phyloP scores from a whole-genome alignment of 148 eudicot species.

The Drosera capensis region DNA sequence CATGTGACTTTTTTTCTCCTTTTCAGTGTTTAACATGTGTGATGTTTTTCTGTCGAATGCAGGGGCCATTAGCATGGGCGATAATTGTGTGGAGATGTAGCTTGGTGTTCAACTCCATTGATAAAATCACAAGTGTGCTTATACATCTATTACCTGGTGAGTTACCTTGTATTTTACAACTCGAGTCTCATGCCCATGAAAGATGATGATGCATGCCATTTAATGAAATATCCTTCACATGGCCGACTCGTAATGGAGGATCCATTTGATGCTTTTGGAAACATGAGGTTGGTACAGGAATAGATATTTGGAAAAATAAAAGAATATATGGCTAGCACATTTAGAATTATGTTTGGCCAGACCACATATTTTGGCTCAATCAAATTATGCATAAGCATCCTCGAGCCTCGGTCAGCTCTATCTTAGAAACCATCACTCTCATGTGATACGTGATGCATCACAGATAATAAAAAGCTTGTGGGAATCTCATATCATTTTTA shows the following conservation, averaged over 20 bases:
- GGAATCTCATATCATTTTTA: constrained; percentile 1
- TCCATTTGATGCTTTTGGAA: too few relatives aligned
- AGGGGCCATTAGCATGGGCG: constrained; percentile 99
- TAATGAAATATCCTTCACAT: not conserved
- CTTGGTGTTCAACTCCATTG: constrained; percentile 85
- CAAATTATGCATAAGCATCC: too few relatives aligned
- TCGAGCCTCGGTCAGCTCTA: too few relatives aligned
- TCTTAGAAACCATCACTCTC: too few relatives aligned
- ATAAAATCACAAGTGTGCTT: constrained; percentile 91
- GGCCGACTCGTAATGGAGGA: too few relatives aligned
- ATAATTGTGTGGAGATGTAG: constrained; percentile 93
- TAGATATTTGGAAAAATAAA: not conserved
- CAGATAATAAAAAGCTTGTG: not conserved
- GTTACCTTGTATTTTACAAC: too few relatives aligned
- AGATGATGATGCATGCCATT: too few relatives aligned
- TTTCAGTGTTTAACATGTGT: not conserved
- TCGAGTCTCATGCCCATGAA: too few relatives aligned
- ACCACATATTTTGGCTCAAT: too few relatives aligned
- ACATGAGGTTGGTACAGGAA: too few relatives aligned
- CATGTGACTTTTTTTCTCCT: not conserved
- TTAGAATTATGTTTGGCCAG: not conserved
- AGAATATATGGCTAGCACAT: not conserved
- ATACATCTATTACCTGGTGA: constrained; percentile 94
- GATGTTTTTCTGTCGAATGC: constrained; percentile 1
- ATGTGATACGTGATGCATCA: too few relatives aligned